These are phyloP conservation scores for Arabidopsis arenosa DNA, from an alignment of 345 rosid genomes.

Conservation along the genomic window DNA sequence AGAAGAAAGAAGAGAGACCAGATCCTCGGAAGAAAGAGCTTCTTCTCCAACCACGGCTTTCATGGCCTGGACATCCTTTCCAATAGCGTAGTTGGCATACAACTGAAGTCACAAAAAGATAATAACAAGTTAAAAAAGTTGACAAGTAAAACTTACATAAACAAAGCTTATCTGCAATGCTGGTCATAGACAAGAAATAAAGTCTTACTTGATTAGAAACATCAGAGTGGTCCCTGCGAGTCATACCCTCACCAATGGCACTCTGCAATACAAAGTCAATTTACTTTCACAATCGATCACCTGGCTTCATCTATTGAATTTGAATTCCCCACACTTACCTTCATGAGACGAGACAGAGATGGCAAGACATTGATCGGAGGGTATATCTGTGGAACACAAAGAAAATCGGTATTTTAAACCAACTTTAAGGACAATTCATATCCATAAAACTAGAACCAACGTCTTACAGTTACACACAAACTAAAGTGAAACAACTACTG, in stretches of 20 bases:
- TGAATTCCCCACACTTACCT: slow-evolving; percentile 53
- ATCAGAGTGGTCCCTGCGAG: slow-evolving; percentile 89
- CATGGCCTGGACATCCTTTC: slow-evolving; percentile 99
- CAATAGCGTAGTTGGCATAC: slow-evolving; percentile 95
- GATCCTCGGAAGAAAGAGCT: slow-evolving; percentile 96
- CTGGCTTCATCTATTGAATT: background rate
- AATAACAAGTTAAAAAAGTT: slow-evolving; percentile 6
- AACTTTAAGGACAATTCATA: background rate
- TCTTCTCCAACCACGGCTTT: slow-evolving; percentile 99
- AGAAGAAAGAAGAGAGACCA: slow-evolving; percentile 56
- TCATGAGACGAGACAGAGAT: slow-evolving; percentile 92
- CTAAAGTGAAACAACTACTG: slow-evolving; percentile 18
- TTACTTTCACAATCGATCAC: background rate
- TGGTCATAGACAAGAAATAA: background rate
- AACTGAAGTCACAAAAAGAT: slow-evolving; percentile 53
- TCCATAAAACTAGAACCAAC: slow-evolving; percentile 13
- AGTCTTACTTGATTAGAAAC: slow-evolving; percentile 86
- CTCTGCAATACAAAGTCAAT: slow-evolving; percentile 55
- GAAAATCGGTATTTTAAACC: background rate
- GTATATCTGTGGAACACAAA: slow-evolving; percentile 67
- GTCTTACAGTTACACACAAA: slow-evolving; percentile 17
- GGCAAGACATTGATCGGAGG: slow-evolving; percentile 96
- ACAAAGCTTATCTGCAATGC: background rate
- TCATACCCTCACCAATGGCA: slow-evolving; percentile 98
- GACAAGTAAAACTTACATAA: background rate